phyloP scores from a whole-genome alignment of 2,329 filamentous ascomycete species.

The Penicillium vulpinum region DNA sequence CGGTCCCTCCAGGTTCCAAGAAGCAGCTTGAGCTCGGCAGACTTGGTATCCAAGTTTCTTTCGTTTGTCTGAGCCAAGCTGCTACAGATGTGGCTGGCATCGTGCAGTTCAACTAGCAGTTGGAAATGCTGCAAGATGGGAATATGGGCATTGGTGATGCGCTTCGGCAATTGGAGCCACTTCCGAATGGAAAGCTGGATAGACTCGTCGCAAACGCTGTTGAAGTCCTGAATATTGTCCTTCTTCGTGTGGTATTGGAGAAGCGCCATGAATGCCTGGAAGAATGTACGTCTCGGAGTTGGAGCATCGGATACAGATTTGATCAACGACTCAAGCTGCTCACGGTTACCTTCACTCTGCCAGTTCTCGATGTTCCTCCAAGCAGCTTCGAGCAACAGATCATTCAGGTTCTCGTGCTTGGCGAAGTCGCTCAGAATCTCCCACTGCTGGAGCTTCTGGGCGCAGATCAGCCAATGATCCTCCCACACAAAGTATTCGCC shows the following conservation, averaged over 20 bases:
- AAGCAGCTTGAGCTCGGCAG: constrained; percentile 89
- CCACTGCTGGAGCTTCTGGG: constrained; percentile 98
- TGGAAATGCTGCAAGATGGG: constrained; percentile 97
- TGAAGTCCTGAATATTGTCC: constrained; percentile 78
- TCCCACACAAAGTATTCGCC: constrained; percentile 99
- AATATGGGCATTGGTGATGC: constrained; percentile 92
- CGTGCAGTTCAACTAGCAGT: constrained; percentile 92
- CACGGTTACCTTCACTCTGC: constrained; percentile 80
- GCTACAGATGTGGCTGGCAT: constrained; percentile 93
- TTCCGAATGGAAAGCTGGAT: constrained; percentile 97
- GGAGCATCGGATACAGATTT: constrained; percentile 98
- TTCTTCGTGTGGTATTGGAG: constrained; percentile 91
- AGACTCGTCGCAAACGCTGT: constrained; percentile 88
- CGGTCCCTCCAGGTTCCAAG: constrained; percentile 94
- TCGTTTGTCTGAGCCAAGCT: constrained; percentile 84
- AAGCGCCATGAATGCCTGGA: constrained; percentile 96
- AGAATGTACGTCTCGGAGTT: constrained; percentile 89
- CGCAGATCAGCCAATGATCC: constrained; percentile 97
- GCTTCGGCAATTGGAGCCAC: constrained; percentile 95
- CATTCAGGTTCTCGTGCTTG: constrained; percentile 98
- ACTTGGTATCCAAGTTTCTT: constrained; percentile 86
- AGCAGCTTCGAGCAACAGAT: constrained; percentile 88
- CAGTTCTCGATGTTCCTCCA: constrained; percentile 97
- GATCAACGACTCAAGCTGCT: constrained; percentile 87
- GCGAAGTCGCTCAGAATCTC: constrained; percentile 96